phyloP scores from a whole-genome alignment of 2,329 filamentous ascomycete genomes.

The Penicillium hordei region DNA sequence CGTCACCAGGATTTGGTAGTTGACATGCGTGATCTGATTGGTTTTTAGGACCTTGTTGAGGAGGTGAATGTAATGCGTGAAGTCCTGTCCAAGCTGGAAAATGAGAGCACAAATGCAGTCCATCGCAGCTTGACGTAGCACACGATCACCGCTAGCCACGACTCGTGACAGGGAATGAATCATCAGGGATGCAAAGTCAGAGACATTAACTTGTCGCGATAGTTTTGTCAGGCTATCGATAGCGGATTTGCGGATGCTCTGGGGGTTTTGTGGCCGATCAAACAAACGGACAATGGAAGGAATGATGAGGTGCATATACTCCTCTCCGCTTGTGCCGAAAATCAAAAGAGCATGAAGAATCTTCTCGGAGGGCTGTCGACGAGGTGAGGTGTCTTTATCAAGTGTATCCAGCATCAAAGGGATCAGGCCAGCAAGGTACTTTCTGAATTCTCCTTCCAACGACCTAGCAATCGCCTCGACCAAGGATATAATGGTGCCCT shows the following conservation, averaged over 20 bases:
- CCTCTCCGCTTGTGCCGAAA: conserved; percentile 91
- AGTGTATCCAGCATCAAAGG: conserved; percentile 93
- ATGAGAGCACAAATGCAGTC: conserved; percentile 95
- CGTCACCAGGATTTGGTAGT: conserved; percentile 87
- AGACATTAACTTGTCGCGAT: conserved; percentile 93
- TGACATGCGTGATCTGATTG: conserved; percentile 81
- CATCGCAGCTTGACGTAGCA: conserved; percentile 76
- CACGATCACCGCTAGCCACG: conserved; percentile 68
- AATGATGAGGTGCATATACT: conserved; percentile 99
- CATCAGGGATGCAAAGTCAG: conserved; percentile 94
- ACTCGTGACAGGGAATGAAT: conserved; percentile 89
- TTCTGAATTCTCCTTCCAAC: conserved; percentile 95
- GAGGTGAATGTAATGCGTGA: conserved; percentile 88
- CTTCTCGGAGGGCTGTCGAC: conserved; percentile 79
- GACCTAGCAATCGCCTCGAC: conserved; percentile 93
- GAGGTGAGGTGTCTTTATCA: conserved; percentile 75
- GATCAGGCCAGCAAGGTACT: conserved; percentile 83
- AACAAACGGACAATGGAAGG: conserved; percentile 93
- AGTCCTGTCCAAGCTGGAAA: conserved; percentile 93
- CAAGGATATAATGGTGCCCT: conserved; percentile 85
- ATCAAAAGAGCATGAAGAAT: conserved; percentile 94
- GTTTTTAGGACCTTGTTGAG: conserved; percentile 81
- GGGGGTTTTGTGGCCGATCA: conserved; percentile 79
- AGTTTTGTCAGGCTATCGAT: conserved; percentile 95
- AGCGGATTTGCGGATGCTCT: conserved; percentile 76